A percentile compares a stretch with the other conserved stretches of the same genome.
Evolutionary conservation across 2,329 filamentous ascomycete genomes (phyloP).

Genomic region (Seiridium cupressi): DNA sequence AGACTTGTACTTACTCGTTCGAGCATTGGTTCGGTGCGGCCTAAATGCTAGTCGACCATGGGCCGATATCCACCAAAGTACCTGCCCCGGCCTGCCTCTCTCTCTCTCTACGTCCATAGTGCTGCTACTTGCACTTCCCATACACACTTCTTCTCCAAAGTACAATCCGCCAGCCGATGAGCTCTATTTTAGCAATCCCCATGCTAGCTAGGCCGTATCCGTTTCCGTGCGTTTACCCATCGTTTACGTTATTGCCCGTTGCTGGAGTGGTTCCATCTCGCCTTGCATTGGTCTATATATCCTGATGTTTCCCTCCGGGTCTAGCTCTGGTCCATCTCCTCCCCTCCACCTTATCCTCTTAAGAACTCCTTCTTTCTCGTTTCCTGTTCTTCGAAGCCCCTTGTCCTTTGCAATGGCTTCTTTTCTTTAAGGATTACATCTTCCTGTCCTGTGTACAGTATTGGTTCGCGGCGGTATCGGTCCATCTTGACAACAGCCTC

Average conservation of each 20-base stretch:
- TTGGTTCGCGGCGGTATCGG: slow-evolving; percentile 10
- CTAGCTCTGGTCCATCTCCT: slow-evolving; percentile 8
- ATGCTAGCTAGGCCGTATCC: slow-evolving; percentile 23
- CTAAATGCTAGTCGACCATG: slow-evolving; percentile 2
- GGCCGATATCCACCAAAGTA: slow-evolving; percentile 8
- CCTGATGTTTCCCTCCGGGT: slow-evolving; percentile 30
- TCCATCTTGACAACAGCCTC: not conserved
- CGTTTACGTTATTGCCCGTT: slow-evolving; percentile 21
- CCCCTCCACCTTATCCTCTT: slow-evolving; percentile 10
- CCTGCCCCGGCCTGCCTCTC: not conserved
- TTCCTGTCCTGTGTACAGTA: slow-evolving; percentile 28
- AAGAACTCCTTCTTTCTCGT: not conserved
- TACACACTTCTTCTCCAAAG: slow-evolving; percentile 1
- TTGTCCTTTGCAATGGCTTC: slow-evolving; percentile 37
- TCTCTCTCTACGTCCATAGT: not conserved
- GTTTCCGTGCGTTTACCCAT: slow-evolving; percentile 21
- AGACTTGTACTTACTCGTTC: slow-evolving; percentile 1
- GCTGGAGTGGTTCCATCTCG: slow-evolving; percentile 21
- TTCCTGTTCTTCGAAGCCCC: slow-evolving; percentile 29
- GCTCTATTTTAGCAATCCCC: slow-evolving; percentile 2
- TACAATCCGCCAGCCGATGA: slow-evolving; percentile 3
- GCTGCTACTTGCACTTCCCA: not conserved
- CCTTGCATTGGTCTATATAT: slow-evolving; percentile 42
- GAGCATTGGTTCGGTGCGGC: not conserved
- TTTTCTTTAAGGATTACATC: slow-evolving; percentile 33